Conservation (phyloP, 805 yeast genomes). For the Ogataea chonburiensis region DNA sequence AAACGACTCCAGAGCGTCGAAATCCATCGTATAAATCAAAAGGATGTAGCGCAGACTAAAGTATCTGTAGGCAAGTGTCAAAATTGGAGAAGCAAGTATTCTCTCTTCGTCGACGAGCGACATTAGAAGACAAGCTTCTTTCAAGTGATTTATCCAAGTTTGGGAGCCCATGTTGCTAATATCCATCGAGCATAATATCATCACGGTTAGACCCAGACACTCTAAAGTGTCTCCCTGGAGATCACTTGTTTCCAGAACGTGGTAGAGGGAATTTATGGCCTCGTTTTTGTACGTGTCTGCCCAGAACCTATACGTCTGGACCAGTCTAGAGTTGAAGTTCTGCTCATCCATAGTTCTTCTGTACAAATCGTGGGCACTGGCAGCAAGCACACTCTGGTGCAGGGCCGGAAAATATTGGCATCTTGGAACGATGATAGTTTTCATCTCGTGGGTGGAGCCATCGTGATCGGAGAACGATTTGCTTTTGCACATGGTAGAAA, state of each 20-base stretch:
- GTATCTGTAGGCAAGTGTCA: conserved; percentile 31
- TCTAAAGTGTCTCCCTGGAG: conserved; percentile 23
- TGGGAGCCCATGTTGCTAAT: conserved; percentile 30
- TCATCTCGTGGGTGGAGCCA: conserved; percentile 25
- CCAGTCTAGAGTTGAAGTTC: background rate
- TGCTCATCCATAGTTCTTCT: conserved; percentile 12
- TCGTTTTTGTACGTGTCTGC: conserved; percentile 29
- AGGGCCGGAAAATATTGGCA: conserved; percentile 27
- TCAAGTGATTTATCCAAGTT: conserved; percentile 32
- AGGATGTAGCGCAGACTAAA: conserved; percentile 30
- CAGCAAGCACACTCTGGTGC: conserved; percentile 26
- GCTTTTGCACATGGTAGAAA: conserved; percentile 21
- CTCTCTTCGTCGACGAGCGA: conserved; percentile 8
- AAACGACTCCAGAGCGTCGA: conserved; percentile 17
- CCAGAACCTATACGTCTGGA: conserved; percentile 9
- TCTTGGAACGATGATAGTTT: conserved; percentile 26
- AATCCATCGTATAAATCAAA: conserved; percentile 27
- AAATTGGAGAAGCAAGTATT: conserved; percentile 18
- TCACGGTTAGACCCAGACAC: conserved; percentile 30
- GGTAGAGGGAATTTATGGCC: conserved; percentile 31
- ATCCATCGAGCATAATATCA: conserved; percentile 33
- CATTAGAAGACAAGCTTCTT: conserved; percentile 32
- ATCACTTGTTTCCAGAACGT: conserved; percentile 23
- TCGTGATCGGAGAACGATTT: conserved; percentile 23
- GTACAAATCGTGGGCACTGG: conserved; percentile 27